A percentile compares a stretch with the other conserved stretches of the same genome.
phyloP scores from a whole-genome alignment of 805 yeast genomes.

The Zygoascus biomembranicola region DNA sequence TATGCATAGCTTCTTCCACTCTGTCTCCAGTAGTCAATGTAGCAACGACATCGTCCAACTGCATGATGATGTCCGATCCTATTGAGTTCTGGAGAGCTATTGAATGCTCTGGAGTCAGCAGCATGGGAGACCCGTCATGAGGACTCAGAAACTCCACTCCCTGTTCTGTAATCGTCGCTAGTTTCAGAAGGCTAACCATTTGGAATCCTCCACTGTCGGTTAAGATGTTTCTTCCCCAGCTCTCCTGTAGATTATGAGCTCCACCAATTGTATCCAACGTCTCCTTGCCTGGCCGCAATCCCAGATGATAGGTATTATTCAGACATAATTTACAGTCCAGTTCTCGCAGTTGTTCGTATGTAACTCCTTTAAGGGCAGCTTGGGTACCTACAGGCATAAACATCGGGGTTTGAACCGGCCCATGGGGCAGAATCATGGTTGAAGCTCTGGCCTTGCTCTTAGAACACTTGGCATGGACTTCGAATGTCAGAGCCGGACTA shows the following conservation, averaged over 20 bases:
- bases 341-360: constrained; percentile 33
- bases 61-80: constrained; percentile 41
- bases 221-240: constrained; percentile 35
- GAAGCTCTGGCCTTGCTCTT: constrained; percentile 37
- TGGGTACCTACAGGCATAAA: constrained; percentile 43
- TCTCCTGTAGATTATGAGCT: constrained; percentile 33
- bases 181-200: constrained; percentile 37
- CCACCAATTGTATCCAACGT: constrained; percentile 36
- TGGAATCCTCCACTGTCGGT: constrained; percentile 41
- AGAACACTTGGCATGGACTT: constrained; percentile 35
- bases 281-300: constrained; percentile 37
- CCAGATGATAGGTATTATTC: constrained; percentile 38
- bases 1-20: constrained; percentile 39
- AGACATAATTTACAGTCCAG: constrained; percentile 36
- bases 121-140: constrained; percentile 39
- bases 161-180: constrained; percentile 39
- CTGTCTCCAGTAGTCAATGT: constrained; percentile 38
- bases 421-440: constrained; percentile 35
- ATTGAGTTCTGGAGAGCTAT: constrained; percentile 36
- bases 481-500: constrained; percentile 29
- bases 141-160: constrained; percentile 39
- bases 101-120: constrained; percentile 40
- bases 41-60: constrained; percentile 38
- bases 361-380: constrained; percentile 38
- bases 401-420: constrained; percentile 36